Evolutionary conservation across 768 basidiomycete genomes (phyloP).

Genomic region (Butyriboletus loyo): DNA sequence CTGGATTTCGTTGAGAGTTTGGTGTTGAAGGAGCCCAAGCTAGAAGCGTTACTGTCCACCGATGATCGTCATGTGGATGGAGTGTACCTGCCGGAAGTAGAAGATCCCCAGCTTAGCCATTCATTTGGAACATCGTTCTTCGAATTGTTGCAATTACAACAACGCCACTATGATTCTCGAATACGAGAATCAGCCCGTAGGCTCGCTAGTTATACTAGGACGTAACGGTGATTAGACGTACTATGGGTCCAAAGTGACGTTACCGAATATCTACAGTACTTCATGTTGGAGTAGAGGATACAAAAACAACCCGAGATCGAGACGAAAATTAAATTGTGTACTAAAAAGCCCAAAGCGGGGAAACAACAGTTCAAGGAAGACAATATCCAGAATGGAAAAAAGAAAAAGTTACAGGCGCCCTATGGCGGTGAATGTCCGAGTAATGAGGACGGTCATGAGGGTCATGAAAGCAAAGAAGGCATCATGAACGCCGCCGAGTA

Average conservation of each 20-base stretch:
- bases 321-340: slow-evolving; percentile 15
- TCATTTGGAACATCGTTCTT: slow-evolving; percentile 85
- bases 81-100: slow-evolving; percentile 77
- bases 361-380: slow-evolving; percentile 26
- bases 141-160: slow-evolving; percentile 69
- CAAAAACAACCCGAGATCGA: slow-evolving; percentile 18
- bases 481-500: slow-evolving; percentile 32
- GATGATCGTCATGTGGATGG: slow-evolving; percentile 86
- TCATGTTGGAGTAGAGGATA: slow-evolving; percentile 18
- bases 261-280: slow-evolving; percentile 35
- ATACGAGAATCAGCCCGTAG: slow-evolving; percentile 66
- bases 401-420: slow-evolving; percentile 23
- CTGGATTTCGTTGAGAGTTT: slow-evolving; percentile 73
- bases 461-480: slow-evolving; percentile 34
- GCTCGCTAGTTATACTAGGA: slow-evolving; percentile 45
- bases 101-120: slow-evolving; percentile 83
- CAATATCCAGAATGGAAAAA: slow-evolving; percentile 26
- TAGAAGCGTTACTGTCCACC: slow-evolving; percentile 82
- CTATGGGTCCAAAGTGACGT: slow-evolving; percentile 26
- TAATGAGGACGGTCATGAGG: slow-evolving; percentile 23
- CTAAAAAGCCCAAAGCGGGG: slow-evolving; percentile 5
- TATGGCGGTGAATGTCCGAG: slow-evolving; percentile 17
- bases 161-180: slow-evolving; percentile 59
- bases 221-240: slow-evolving; percentile 31
- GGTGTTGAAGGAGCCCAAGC: slow-evolving; percentile 71